Evolutionary conservation across 2,329 filamentous ascomycete species (phyloP), one percentile per base, ranked within the genome.

Genomic region (Aspergillus pseudoviridinutans): DNA sequence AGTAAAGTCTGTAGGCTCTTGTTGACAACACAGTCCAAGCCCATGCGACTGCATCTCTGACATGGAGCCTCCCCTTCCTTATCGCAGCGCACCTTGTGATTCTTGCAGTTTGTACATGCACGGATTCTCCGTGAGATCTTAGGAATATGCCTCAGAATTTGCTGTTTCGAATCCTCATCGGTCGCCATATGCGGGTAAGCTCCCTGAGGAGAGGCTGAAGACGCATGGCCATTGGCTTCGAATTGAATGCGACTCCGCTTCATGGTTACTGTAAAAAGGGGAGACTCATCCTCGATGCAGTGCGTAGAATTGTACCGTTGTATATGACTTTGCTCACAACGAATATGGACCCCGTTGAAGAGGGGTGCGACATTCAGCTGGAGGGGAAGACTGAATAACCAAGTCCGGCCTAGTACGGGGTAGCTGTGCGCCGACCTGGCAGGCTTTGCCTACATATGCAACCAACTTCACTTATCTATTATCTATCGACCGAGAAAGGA

Each of bases 71-170:
- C 79, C 29, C 76, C 75, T 57, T 77, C 74, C 78, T 82, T 82
- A 54, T 82, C 77, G 67, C 80, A 82, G 66, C 80, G 80, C 59
- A 82, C 80, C 68, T 83, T 82, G 60, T 82, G 80, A 57, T 80
- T 78, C 59, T 81, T 78, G 65, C 80, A 82, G 60, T 80, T 78
- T 9, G 80, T 81, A 64, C 80, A 83, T 28, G 80, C 80, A 46
- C 76, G 74, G 64, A 78, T 76, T 62, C 75, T 74, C 57, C 76
- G 73, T 25, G 76, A 78, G 38, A 78, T 78, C 64, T 75, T 75
- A 51, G 73, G 73, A 20, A 74, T 64, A 67, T 75, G 71, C 25
- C 56, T 57, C 29, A 60, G 60, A 29, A 55, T 59, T 22, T 62
- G 58, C 49, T 64, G 69, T 54, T 20, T 47, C 10, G 65, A 55